Base-by-base conservation (phyloP, 2,329 filamentous ascomycete genomes). In the Fusarium neocosmosporiellum region DNA sequence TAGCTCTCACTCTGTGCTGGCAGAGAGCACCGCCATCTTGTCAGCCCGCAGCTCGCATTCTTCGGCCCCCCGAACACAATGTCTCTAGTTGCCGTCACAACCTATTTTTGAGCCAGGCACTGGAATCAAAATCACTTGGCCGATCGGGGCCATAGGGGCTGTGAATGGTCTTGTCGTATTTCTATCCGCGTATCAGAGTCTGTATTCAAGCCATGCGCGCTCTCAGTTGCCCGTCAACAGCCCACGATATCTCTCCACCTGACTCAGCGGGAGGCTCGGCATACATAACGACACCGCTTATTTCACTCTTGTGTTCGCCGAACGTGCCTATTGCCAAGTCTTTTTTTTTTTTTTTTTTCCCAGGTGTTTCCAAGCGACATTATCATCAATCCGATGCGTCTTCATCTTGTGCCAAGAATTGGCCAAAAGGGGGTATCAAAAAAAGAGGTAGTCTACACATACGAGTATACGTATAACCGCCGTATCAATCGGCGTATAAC, bases 391-490 rank as follows among this genome's bases (percentile, higher is more conserved):
- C 22, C 18, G 14, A 63, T 41, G 46, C 22, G 27, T 46, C 55
- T 43, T 46, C 37, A 16, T 43, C 59, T 54, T 41, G 41, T 31
- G 46, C 53, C 65, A 39, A 18, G 11, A 20, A 34, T 34, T 59
- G 48, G 60, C 46, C n/a, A 48, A 27, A 61, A 55, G 22, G 54
- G 71, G 71, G 71, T 73, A 73, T 73, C 71, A 73, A 72, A 46
- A 27, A 46, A 24, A 46, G 22, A 46, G 16, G 22, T 27, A 62
- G 37, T 61, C 66, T 64, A 59, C 61, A 48, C 64, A 60, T 20
- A 7, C 41, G 7, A 46, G 41, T 7, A 46, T 46, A 46, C 41
- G 41, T 46, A 24, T 46, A 46, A 24, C 20, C 20, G 39, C 39
- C 7, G 4, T 24, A 43, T 43, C 20, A 43, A 39, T 46, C 41